A percentile compares a stretch with the other conserved stretches of the same genome.
Evolutionary conservation across 768 basidiomycete species (phyloP).

Genomic region (Mycena amicta): DNA sequence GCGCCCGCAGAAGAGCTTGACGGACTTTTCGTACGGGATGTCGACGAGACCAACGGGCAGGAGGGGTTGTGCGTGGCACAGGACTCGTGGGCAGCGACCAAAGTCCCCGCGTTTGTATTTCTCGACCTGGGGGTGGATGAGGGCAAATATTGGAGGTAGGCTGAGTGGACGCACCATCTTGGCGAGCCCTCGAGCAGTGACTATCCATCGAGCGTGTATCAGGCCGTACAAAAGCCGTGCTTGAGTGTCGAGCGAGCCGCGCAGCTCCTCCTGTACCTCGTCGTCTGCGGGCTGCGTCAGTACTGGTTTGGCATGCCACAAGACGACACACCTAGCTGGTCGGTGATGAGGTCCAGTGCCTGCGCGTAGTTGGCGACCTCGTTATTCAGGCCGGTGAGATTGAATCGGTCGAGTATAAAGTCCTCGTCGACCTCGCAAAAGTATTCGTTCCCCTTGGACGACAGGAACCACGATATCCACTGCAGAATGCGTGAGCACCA

Average conservation of each 20-base stretch:
- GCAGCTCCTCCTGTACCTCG: conserved; percentile 89
- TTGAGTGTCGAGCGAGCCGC: conserved; percentile 90
- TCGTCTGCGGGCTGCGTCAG: conserved; percentile 60
- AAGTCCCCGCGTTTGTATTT: conserved; percentile 99
- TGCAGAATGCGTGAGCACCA: conserved; percentile 32
- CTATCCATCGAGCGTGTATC: conserved; percentile 96
- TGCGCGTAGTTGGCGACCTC: conserved; percentile 94
- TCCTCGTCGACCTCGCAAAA: conserved; percentile 99
- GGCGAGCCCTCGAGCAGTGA: conserved; percentile 87
- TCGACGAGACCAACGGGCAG: conserved; percentile 97
- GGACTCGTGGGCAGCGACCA: conserved; percentile 95
- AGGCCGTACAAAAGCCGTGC: conserved; percentile 93
- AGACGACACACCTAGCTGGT: conserved; percentile 77
- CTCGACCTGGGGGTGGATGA: conserved; percentile 60
- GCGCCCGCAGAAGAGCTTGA: conserved; percentile 97
- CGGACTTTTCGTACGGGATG: conserved; percentile 97
- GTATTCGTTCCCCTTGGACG: conserved; percentile 98
- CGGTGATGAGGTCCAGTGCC: conserved; percentile 94
- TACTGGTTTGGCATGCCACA: not conserved
- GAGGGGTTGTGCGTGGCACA: conserved; percentile 92
- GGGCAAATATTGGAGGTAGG: not conserved
- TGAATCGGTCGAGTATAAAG: conserved; percentile 97
- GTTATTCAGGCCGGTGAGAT: conserved; percentile 94
- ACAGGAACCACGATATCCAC: conserved; percentile 99
- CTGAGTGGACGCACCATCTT: conserved; percentile 75